Base-by-base conservation (phyloP, 495 filamentous ascomycete species). In the Parathielavia appendiculata region DNA sequence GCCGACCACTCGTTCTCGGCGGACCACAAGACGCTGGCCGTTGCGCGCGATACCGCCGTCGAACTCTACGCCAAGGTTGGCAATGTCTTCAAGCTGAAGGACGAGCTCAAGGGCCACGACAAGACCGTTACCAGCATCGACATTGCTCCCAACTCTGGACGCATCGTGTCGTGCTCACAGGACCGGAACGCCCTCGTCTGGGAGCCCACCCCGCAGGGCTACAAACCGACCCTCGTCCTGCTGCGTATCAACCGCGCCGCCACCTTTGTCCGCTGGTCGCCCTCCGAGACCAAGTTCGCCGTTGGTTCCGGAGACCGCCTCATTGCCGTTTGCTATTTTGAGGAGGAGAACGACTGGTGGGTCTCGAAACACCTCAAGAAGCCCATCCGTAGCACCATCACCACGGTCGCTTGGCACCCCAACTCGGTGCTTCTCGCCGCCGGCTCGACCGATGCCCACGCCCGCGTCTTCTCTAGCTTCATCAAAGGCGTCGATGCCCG, bases 311-410 rank as follows among this genome's bases (percentile, higher is more conserved):
- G 93, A 58, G 93, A 95, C 60, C 83, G 95, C 54, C 86, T 95
- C 54, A 96, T 98, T 66, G 89, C 93, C n/a, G 83, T 97, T 63
- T 98, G 93, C 79, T 97, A 97, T 77, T 98, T 97, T 63, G 93
- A 98, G 66, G 87, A 93, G 67, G 95, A 97, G 73, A 97, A 97
- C 70, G 90, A 97, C 76, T 97, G 95, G 95, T 98, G 93, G 93
- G 92, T 97, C 8, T 96, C 91, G 38, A 98, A 97, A 79, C 93
- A 98, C 72, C 72, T 98, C 57, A 97, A 96, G 82, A 97, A 97
- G 78, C 93, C 95, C 7, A 93, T 97, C 65, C 89, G 93, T 51
- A 92, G 88, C 67, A 98, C 93, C 46, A 89, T 98, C 64, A 97
- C 93, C 43, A 89, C 88, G 1, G 82, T 98, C 19, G 86, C 83